These are phyloP conservation scores for Coelastrella sp. DNA, from an alignment of 139 green algal genomes.

Conservation along the genomic window DNA sequence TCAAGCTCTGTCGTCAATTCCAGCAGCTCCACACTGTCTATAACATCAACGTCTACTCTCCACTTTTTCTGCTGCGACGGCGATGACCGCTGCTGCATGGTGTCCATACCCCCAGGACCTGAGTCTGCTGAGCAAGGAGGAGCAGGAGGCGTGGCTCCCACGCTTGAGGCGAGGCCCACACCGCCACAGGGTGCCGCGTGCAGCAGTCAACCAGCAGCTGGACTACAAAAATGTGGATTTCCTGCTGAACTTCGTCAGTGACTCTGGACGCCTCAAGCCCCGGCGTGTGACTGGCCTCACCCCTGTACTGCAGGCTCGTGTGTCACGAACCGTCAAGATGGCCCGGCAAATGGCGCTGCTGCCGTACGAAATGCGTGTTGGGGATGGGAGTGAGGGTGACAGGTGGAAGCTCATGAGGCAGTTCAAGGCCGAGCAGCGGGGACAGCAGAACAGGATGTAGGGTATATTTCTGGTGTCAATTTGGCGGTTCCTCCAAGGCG, in stretches of 20 bases:
- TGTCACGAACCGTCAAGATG: constrained; percentile 37
- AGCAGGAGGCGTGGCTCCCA: constrained; percentile 16
- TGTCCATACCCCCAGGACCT: neutral
- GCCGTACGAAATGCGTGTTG: constrained; percentile 48
- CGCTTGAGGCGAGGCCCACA: neutral
- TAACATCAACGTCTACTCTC: neutral
- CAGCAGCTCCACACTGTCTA: neutral
- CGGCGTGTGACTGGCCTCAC: constrained; percentile 1
- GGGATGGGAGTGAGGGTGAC: constrained; percentile 36
- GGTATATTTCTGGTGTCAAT: too few species aligned
- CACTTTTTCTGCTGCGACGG: neutral
- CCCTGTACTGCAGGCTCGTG: neutral
- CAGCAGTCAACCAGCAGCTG: neutral
- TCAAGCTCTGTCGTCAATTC: too few species aligned
- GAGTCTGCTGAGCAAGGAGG: constrained; percentile 12
- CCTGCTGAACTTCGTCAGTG: constrained; percentile 42
- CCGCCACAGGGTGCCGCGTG: neutral
- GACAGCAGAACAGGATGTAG: neutral
- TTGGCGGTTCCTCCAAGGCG: neutral
- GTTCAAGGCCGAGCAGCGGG: neutral
- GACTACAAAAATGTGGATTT: constrained; percentile 46
- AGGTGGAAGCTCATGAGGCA: constrained; percentile 25
- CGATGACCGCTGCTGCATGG: neutral
- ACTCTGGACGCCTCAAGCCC: constrained; percentile 26
- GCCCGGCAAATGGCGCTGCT: constrained; percentile 50